These are phyloP conservation scores for Coemansia sp. DNA, from an alignment of 192 early-diverging fungal genomes.

Conservation along the genomic window DNA sequence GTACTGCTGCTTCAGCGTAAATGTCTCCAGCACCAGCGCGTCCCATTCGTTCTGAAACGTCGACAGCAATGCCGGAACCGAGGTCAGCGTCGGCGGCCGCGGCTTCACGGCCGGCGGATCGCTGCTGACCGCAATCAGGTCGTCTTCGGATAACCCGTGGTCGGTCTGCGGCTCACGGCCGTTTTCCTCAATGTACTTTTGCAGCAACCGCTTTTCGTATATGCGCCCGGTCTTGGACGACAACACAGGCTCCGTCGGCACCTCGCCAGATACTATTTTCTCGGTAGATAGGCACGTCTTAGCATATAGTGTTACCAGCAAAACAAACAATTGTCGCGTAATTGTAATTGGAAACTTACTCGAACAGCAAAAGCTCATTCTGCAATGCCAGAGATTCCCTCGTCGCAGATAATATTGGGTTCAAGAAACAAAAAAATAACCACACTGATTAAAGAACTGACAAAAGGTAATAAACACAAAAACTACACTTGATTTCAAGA, in stretches of 20 bases:
- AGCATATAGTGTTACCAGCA: no score
- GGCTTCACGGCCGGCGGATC: slow-evolving; percentile 64
- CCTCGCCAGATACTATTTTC: slow-evolving; percentile 83
- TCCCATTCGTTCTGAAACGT: slow-evolving; percentile 97
- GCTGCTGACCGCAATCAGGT: slow-evolving; percentile 16
- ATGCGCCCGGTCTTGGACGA: slow-evolving; percentile 79
- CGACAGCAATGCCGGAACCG: slow-evolving; percentile 82
- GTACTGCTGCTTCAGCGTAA: slow-evolving; percentile 87
- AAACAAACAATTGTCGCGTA: no score
- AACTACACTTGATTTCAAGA: not conserved
- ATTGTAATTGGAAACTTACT: no score
- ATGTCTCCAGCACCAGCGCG: slow-evolving; percentile 90
- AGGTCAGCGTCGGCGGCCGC: slow-evolving; percentile 83
- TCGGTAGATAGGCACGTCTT: no score
- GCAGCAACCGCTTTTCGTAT: slow-evolving; percentile 82
- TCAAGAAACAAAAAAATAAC: no score
- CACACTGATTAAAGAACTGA: no score
- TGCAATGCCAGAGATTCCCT: no score
- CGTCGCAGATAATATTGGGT: no score
- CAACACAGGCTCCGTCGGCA: slow-evolving; percentile 82
- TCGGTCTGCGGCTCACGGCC: slow-evolving; percentile 79
- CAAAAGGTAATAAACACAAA: not conserved
- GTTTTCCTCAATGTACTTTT: slow-evolving; percentile 81
- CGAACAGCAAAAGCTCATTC: slow-evolving; percentile 1
- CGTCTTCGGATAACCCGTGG: slow-evolving; percentile 54